Conservation (phyloP, 305 asterid species). For the Coffea humblotiana region DNA sequence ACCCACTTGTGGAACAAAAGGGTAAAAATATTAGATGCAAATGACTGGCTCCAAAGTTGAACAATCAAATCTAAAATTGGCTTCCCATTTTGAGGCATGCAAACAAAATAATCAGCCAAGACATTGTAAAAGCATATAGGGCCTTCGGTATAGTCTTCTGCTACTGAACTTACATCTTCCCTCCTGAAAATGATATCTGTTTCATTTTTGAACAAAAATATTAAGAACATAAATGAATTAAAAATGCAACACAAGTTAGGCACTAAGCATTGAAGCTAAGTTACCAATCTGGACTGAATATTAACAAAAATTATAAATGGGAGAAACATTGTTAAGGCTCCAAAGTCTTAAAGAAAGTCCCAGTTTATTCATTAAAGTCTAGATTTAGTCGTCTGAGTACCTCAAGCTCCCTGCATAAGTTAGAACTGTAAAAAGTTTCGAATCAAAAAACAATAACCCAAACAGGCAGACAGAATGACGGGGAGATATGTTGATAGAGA, state of each 20-base stretch:
- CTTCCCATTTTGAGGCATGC: slow-evolving; percentile 57
- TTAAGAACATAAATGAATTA: slow-evolving; percentile 20
- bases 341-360: not conserved
- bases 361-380: not conserved
- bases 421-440: not conserved
- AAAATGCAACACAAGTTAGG: not conserved
- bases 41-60: slow-evolving; percentile 95
- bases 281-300: not conserved
- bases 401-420: not conserved
- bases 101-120: slow-evolving; percentile 76
- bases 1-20: slow-evolving; percentile 96
- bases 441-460: not conserved
- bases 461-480: not conserved
- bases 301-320: not conserved
- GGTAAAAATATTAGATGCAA: slow-evolving; percentile 75
- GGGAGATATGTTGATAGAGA: not conserved
- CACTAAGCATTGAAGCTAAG: not conserved
- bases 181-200: slow-evolving; percentile 69
- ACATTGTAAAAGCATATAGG: slow-evolving; percentile 72
- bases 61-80: slow-evolving; percentile 80
- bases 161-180: slow-evolving; percentile 50
- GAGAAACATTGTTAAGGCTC: not conserved
- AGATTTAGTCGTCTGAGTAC: not conserved
- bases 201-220: slow-evolving; percentile 20
- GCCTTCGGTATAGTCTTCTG: slow-evolving; percentile 49